These are phyloP conservation scores for Kurtzmaniella fragi DNA, from an alignment of 805 yeast genomes.

Conservation along the genomic window DNA sequence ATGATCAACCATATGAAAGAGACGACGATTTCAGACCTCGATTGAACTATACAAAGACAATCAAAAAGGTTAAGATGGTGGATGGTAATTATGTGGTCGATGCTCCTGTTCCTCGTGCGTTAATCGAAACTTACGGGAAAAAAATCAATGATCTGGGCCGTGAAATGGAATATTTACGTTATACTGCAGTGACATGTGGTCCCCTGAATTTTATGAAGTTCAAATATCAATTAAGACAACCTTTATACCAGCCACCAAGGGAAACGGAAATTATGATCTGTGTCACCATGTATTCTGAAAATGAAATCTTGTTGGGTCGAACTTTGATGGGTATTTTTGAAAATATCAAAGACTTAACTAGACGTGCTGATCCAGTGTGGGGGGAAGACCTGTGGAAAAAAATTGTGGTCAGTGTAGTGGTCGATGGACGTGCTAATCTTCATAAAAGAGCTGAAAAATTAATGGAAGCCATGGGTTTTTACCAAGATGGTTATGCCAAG, in stretches of 20 bases:
- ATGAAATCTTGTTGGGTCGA: conserved; percentile 73
- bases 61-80: conserved; percentile 37
- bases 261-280: conserved; percentile 82
- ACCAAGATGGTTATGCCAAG: conserved; percentile 94
- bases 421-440: conserved; percentile 87
- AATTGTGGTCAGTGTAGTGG: conserved; percentile 81
- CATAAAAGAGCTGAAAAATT: conserved; percentile 75
- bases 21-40: conserved; percentile 37
- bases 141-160: conserved; percentile 32
- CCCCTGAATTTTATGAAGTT: conserved; percentile 62
- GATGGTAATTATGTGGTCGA: conserved; percentile 42
- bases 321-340: conserved; percentile 89
- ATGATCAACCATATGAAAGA: conserved; percentile 13
- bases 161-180: conserved; percentile 84
- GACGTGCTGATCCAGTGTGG: conserved; percentile 70
- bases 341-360: conserved; percentile 70
- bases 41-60: conserved; percentile 37
- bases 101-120: conserved; percentile 36
- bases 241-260: conserved; percentile 71
- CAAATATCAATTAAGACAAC: conserved; percentile 79
- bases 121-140: conserved; percentile 31
- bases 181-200: conserved; percentile 91
- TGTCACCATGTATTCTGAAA: conserved; percentile 87
- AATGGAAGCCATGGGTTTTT: conserved; percentile 81
- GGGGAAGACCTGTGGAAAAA: conserved; percentile 96